These are phyloP conservation scores for Rhynchosporium secalis DNA, from an alignment of 2,329 filamentous ascomycete species.

Conservation along the genomic window DNA sequence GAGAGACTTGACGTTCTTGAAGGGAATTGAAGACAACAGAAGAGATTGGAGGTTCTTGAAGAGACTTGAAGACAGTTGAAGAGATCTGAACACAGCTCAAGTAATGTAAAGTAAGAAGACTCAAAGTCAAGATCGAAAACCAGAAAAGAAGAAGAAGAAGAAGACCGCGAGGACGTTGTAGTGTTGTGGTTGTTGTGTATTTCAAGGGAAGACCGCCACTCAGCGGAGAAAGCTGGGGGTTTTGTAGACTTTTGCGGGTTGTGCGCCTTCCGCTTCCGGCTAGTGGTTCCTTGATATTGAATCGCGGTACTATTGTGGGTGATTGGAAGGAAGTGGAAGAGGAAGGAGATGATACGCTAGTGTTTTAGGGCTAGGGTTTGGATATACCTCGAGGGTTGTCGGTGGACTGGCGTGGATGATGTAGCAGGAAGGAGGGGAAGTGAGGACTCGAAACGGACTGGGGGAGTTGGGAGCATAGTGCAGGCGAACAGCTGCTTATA, in stretches of 20 bases:
- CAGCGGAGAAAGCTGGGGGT: neutral
- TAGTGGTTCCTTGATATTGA: neutral
- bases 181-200: neutral
- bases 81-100: too few relatives aligned
- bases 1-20: too few relatives aligned
- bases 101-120: too few relatives aligned
- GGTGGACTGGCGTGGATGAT: neutral
- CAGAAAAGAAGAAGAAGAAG: too few relatives aligned
- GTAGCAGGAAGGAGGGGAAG: neutral
- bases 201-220: neutral
- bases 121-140: too few relatives aligned
- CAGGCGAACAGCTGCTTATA: too few relatives aligned
- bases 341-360: neutral
- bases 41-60: too few relatives aligned
- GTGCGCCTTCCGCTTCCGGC: too few relatives aligned
- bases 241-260: neutral
- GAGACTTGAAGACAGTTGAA: too few relatives aligned
- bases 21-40: too few relatives aligned
- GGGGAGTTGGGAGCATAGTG: too few relatives aligned
- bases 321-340: neutral
- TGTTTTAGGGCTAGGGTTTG: neutral
- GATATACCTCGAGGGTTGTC: neutral
- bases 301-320: neutral
- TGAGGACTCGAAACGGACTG: neutral
- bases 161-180: too few relatives aligned